Percentiles rank a stretch among this genome's conserved stretches.
These are phyloP conservation scores for Sugiyamaella smithiae DNA, from an alignment of 805 yeast species.

Conservation along the genomic window DNA sequence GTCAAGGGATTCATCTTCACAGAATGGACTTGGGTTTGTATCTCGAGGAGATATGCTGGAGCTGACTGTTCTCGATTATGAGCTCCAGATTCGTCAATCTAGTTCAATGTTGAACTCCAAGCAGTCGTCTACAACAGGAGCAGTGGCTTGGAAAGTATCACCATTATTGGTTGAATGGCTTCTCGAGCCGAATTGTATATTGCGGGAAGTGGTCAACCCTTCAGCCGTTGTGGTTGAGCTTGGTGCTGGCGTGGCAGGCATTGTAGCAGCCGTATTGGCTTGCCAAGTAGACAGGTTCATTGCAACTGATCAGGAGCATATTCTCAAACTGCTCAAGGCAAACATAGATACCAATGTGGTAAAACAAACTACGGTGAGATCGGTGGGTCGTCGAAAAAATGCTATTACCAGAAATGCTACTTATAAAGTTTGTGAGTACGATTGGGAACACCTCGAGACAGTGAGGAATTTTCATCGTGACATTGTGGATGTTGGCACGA, in stretches of 20 bases:
- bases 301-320: conserved; percentile 57
- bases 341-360: conserved; percentile 44
- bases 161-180: conserved; percentile 55
- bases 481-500: conserved; percentile 13
- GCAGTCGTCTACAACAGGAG: conserved; percentile 53
- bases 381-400: neutral
- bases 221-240: conserved; percentile 47
- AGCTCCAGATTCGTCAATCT: conserved; percentile 20
- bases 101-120: conserved; percentile 19
- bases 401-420: conserved; percentile 5
- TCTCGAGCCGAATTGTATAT: conserved; percentile 20
- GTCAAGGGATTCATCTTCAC: conserved; percentile 16
- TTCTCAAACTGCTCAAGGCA: conserved; percentile 47
- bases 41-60: conserved; percentile 21
- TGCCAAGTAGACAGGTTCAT: conserved; percentile 40
- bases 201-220: conserved; percentile 7
- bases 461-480: conserved; percentile 24
- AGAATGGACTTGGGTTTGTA: conserved; percentile 30
- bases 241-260: conserved; percentile 61
- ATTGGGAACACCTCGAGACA: conserved; percentile 58
- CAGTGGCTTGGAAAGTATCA: conserved; percentile 57
- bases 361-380: neutral
- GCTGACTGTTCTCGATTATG: conserved; percentile 24
- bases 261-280: conserved; percentile 44
- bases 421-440: conserved; percentile 50